Evolutionary conservation across 1,139 yeast species (phyloP), one percentile per base, ranked within the genome.

Genomic region (Suhomyces anneliseae): DNA sequence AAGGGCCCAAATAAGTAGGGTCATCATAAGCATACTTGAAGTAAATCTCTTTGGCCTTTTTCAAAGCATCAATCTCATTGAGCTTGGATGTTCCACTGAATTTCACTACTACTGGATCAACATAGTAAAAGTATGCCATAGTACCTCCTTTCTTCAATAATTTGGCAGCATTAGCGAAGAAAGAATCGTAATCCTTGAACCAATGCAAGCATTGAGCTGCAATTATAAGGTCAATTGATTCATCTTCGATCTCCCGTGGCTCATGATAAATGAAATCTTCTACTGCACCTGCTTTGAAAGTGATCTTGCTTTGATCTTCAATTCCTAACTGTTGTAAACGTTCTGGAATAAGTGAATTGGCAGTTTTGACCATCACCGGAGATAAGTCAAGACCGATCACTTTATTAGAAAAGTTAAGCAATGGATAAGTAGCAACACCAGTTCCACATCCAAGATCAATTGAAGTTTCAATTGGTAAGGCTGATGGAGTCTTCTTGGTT

Each of bases 161-260:
- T 36, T 62, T 50, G 26, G 66, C 63, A 15, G 64, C 55, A 27
- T 59, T 60, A 8, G 49, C 48, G 53, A 73, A 74, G 48, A 74
- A 71, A 7, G 53, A 39, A 12, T 61, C 64, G 53, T 64, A 70
- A 50, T 73, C 76, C 41, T 66, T 55, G 46, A 74, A 70, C 80
- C 80, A 75, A 51, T 75, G 80, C 39, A 74, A 62, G 50, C 79
- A 74, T 51, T 74, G 76, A 6, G 79, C 80, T 6, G 74, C 78
- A 8, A 76, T 71, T 34, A 75, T 68, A 47, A 74, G 62, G 50
- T 71, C 77, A 39, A 66, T 55, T 7, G 65, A 51, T 0, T 50
- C 61, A 6, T 54, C 49, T 5, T 51, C 54, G 6, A 58, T 57
- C 36, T 59, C 60, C 6, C 45, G 32, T 2, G 53, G 57, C 26